A percentile compares a stretch with the other conserved stretches of the same genome.
Conservation (phyloP, 2,329 filamentous ascomycete genomes). For the Fusarium sarcochroum region DNA sequence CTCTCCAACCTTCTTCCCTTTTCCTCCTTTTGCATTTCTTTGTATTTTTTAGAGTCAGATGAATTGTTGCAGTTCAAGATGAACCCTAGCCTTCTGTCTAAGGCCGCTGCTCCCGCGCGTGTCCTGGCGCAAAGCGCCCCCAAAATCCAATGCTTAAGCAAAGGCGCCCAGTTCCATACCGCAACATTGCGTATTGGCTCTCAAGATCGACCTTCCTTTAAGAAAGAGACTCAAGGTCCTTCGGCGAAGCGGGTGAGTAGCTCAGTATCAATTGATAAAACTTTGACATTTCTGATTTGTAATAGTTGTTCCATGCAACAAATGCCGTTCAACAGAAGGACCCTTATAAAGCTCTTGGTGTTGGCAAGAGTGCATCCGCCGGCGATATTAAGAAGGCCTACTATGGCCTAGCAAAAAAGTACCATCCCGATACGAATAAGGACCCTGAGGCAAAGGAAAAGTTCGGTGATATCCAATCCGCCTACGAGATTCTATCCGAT, state of each 20-base stretch:
- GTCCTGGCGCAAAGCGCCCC: conserved; percentile 60
- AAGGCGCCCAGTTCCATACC: conserved; percentile 55
- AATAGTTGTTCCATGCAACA: conserved; percentile 74
- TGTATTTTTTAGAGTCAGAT: conserved; percentile 45
- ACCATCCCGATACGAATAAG: conserved; percentile 98
- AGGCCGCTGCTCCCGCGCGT: conserved; percentile 62
- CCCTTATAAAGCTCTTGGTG: conserved; percentile 89
- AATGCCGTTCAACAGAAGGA: conserved; percentile 72
- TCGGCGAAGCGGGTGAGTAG: conserved; percentile 51
- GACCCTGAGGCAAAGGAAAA: conserved; percentile 93
- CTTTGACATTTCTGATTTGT: conserved; percentile 35
- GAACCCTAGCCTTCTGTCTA: conserved; percentile 64
- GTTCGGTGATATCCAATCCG: conserved; percentile 91
- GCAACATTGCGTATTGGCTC: conserved; percentile 42
- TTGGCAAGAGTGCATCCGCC: conserved; percentile 83
- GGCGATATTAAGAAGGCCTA: conserved; percentile 98
- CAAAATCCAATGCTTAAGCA: conserved; percentile 59
- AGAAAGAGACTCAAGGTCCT: conserved; percentile 31
- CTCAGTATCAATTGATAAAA: conserved; percentile 12
- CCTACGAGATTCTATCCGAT: conserved; percentile 95
- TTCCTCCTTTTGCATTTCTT: conserved; percentile 26
- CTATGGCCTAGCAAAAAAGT: conserved; percentile 97
- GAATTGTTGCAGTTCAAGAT: conserved; percentile 55
- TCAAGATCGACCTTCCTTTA: conserved; percentile 38
- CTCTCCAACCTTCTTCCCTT: conserved; percentile 27